Base-by-base conservation (phyloP, 768 basidiomycete species). In the Lactifluus pinguis region DNA sequence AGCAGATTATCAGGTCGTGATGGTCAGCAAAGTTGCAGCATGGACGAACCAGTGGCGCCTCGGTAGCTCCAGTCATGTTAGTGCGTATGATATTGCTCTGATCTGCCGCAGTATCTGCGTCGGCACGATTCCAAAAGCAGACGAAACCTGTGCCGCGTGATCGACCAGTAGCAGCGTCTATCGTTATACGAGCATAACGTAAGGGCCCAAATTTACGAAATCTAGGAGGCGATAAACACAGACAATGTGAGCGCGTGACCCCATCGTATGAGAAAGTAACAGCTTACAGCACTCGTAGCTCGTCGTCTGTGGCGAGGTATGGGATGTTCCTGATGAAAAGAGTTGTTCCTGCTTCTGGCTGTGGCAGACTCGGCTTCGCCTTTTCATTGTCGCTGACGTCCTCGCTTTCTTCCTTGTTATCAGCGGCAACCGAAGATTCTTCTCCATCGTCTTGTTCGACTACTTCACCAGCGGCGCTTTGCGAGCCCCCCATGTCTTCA, bases 141-240 rank as follows among this genome's bases (percentile, higher is more conserved):
- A 87, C 93, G 69, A 99, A 99, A 3, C 94, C 97, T 6, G 94
- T 95, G 29, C 97, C 97, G 49, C 93, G 80, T 25, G 95, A 93
- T 49, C 94, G 86, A 17, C 87, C 91, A 1, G 87, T 92, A 1
- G 78, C 83, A 7, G 76, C 78, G 66, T 98, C 97, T 72, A 93
- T 76, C 0, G 95, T 89, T 54, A 98, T 89, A 21, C 92, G 84
- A 4, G 90, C 94, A 70, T 98, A 99, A 25, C 94, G 88, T 17
- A 99, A 77, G 5, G 92, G 86, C 0, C 97, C 97, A 70, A 95
- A 98, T 1, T 84, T 75, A 25, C 93, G 88, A 76, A 99, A 97
- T 32, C 95, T 97, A 65, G 14, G 25, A 36, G 32, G 29, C 51
- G 32, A 32, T 45, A 30, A n/a, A 34, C 21, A 17, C 32, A 49